A percentile compares a stretch with the other conserved stretches of the same genome.
These are phyloP conservation scores for Oryza rufipogon DNA, from an alignment of 176 grass and related monocot species.

Conservation along the genomic window DNA sequence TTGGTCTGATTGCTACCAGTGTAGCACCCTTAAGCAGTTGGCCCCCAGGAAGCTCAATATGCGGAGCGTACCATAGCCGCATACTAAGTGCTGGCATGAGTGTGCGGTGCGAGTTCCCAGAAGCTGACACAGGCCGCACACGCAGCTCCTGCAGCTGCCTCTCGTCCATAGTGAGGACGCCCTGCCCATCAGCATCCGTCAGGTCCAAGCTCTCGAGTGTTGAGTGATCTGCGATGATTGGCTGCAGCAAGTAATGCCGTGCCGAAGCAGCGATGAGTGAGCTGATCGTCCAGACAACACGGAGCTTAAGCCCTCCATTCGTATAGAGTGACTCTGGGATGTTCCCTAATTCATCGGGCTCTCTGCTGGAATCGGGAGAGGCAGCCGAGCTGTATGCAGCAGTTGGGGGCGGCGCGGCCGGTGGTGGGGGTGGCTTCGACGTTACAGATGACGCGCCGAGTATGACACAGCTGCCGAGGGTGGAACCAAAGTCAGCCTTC, in stretches of 20 bases:
- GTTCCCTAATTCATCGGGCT: constrained; percentile 48
- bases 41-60: constrained; percentile 70
- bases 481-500: constrained; percentile 87
- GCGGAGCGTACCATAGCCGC: constrained; percentile 61
- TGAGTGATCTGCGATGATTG: constrained; percentile 65
- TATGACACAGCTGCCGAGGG: constrained; percentile 77
- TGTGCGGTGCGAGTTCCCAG: constrained; percentile 67
- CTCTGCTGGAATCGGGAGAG: constrained; percentile 23
- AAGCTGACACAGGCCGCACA: constrained; percentile 55
- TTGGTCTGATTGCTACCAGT: constrained; percentile 78
- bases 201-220: constrained; percentile 73
- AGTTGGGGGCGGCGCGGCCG: neutral
- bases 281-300: constrained; percentile 95
- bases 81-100: constrained; percentile 84
- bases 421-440: constrained; percentile 1
- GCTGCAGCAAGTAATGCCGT: constrained; percentile 84
- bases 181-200: constrained; percentile 75
- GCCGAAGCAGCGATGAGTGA: constrained; percentile 85
- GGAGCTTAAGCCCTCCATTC: constrained; percentile 69
- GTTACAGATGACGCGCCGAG: constrained; percentile 73
- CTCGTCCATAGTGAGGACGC: constrained; percentile 80
- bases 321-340: constrained; percentile 73
- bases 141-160: constrained; percentile 71
- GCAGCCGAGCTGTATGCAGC: neutral
- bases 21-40: constrained; percentile 72